Evolutionary conservation across 176 grass and related monocot species (phyloP).

Genomic region (Avena sativa): DNA sequence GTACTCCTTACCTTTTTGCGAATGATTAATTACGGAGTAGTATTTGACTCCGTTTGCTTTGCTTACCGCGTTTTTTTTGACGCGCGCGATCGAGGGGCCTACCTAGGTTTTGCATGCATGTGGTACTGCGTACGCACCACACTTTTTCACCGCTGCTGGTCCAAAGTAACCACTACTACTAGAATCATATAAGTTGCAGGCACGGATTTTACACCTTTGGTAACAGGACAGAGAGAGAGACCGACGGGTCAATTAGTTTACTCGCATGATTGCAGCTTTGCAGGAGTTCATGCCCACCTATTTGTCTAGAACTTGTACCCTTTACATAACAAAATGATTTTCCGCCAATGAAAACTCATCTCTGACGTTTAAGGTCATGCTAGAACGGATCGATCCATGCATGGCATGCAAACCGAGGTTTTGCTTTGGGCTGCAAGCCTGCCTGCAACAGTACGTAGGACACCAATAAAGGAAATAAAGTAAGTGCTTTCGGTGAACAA

Average conservation of each 20-base stretch:
- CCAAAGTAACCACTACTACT: constrained; percentile 49
- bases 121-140: constrained; percentile 14
- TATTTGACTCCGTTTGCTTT: not conserved
- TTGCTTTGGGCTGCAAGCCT: constrained; percentile 13
- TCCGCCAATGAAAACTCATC: constrained; percentile 38
- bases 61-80: constrained; percentile 46
- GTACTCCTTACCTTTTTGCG: no score
- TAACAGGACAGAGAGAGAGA: not conserved
- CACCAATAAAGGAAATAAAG: constrained; percentile 17
- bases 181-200: not conserved
- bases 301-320: constrained; percentile 22
- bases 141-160: not conserved
- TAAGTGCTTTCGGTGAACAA: constrained; percentile 15
- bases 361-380: not conserved
- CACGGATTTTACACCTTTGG: constrained; percentile 25
- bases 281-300: not conserved
- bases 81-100: not conserved
- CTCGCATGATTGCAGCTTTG: constrained; percentile 38
- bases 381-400: not conserved
- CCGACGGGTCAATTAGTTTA: constrained; percentile 7
- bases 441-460: not conserved
- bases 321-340: constrained; percentile 20
- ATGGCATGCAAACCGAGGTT: constrained; percentile 5
- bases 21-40: not conserved
- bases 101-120: not conserved